Evolutionary conservation across 208 protist genomes (phyloP).

Genomic region (Blechomonas ayalai): DNA sequence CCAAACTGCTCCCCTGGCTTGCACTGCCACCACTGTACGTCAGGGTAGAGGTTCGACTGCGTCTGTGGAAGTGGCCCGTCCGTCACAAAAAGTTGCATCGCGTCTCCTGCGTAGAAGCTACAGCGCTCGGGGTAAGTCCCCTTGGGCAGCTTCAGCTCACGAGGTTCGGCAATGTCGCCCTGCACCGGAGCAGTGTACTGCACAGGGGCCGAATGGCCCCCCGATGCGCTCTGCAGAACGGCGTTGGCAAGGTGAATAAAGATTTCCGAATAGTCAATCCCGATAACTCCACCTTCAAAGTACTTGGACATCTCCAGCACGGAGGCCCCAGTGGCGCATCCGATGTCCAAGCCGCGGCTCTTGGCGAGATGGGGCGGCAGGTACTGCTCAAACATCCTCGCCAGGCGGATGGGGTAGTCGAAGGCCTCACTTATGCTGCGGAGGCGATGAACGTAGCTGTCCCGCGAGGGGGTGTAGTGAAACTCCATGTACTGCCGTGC

Average conservation of each 20-base stretch:
- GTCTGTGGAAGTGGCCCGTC: neutral
- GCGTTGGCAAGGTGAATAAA: conserved; percentile 68
- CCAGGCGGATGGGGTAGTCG: conserved; percentile 65
- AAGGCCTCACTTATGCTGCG: conserved; percentile 39
- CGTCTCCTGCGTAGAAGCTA: conserved; percentile 51
- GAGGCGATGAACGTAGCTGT: conserved; percentile 35
- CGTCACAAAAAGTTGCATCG: conserved; percentile 45
- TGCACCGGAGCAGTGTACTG: conserved; percentile 48
- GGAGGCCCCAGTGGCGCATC: conserved; percentile 76
- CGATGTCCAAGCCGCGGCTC: conserved; percentile 56
- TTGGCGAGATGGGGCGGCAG: conserved; percentile 4
- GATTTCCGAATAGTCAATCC: conserved; percentile 65
- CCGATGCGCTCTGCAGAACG: conserved; percentile 7
- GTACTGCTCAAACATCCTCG: conserved; percentile 45
- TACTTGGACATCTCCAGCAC: conserved; percentile 75
- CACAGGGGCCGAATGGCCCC: conserved; percentile 7
- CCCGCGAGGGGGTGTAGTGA: conserved; percentile 55
- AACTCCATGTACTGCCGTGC: conserved; percentile 81
- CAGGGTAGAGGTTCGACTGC: conserved; percentile 17
- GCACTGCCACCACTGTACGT: conserved; percentile 47
- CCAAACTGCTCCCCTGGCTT: conserved; percentile 57
- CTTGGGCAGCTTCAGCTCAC: conserved; percentile 14
- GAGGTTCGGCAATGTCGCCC: conserved; percentile 41
- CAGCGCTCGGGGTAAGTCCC: conserved; percentile 31
- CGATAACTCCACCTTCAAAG: conserved; percentile 61